Evolutionary conservation across 768 basidiomycete genomes (phyloP), one percentile per base, ranked within the genome.

Genomic region (Infundibulicybe gibba): DNA sequence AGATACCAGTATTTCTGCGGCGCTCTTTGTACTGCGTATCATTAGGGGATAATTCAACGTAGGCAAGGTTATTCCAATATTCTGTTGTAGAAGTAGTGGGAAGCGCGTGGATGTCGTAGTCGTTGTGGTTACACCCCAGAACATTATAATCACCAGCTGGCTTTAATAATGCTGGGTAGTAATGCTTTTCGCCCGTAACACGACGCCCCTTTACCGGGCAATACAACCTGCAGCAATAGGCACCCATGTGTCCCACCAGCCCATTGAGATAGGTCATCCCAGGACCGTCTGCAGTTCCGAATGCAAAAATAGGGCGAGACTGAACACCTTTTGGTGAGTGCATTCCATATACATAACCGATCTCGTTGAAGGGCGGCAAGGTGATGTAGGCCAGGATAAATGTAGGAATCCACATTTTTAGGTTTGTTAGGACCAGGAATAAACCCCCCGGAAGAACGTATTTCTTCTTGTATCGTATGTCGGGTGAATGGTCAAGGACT

Each of bases 191-290:
- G 5, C 41, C 49, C 1, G 47, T 56, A 46, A 69, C 71, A 30
- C 57, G 61, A 6, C 58, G 59, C 8, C 69, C 66, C 25, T 47
- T 51, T 1, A 68, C 38, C 0, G 49, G 43, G 48, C 68, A 72
- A 32, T 57, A 61, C 6, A 68, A 32, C 0, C 59, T 57, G 44
- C 76, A 79, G 0, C 64, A 68, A 20, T 59, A 56, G 10, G 55
- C 50, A 3, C 67, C 65, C 14, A 61, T 55, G 49, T 74, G 70
- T 0, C 71, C 67, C 21, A 67, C 62, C 16, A 61, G 44, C 1
- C 71, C 69, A 50, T 55, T 61, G 3, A 71, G 41, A 21, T 57
- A 43, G 0, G 60, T 58, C 47, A 67, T 57, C 2, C 61, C 71
- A 12, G 63, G 61, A 0, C 58, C 61, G 50, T 76, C 70, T 1